Conservation (phyloP, 257 asterid species). For the Osmanthus fragrans region DNA sequence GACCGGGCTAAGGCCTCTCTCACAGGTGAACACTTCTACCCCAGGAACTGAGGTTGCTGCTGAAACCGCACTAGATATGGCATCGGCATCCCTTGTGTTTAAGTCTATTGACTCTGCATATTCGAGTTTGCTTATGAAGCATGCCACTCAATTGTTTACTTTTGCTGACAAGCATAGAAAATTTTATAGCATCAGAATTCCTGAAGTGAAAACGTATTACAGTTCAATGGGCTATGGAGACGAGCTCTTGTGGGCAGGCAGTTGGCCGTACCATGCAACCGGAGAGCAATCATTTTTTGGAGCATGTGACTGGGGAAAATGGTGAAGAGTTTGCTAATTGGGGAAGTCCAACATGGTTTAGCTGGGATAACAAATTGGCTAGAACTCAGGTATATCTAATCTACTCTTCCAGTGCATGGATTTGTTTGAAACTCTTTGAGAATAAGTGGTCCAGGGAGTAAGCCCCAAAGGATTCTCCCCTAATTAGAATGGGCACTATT, state of each 20-base stretch:
- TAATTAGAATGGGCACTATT: no score
- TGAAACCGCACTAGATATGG: constrained; percentile 86
- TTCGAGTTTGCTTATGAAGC: constrained; percentile 61
- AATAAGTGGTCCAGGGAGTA: no score
- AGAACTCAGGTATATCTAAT: constrained; percentile 65
- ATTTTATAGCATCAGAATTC: no score
- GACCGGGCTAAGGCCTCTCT: constrained; percentile 58
- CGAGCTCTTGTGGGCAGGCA: constrained; percentile 89
- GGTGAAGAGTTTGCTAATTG: constrained; percentile 59
- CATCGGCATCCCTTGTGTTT: constrained; percentile 78
- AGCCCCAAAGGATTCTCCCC: no score
- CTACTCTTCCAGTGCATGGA: no score
- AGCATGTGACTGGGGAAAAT: constrained; percentile 58
- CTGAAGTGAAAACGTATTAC: no score
- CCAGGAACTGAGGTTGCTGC: constrained; percentile 90
- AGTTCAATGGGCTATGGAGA: no score
- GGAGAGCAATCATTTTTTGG: constrained; percentile 49
- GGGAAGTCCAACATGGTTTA: constrained; percentile 93
- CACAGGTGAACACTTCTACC: constrained; percentile 54
- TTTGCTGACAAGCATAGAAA: constrained; percentile 65
- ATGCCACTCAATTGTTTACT: constrained; percentile 61
- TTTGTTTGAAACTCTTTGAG: no score
- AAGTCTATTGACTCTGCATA: constrained; percentile 46
- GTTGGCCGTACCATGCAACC: constrained; percentile 90
- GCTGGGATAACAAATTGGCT: constrained; percentile 92